These are phyloP conservation scores for Talaromyces sp. DNA, from an alignment of 2,329 filamentous ascomycete genomes.

Conservation along the genomic window DNA sequence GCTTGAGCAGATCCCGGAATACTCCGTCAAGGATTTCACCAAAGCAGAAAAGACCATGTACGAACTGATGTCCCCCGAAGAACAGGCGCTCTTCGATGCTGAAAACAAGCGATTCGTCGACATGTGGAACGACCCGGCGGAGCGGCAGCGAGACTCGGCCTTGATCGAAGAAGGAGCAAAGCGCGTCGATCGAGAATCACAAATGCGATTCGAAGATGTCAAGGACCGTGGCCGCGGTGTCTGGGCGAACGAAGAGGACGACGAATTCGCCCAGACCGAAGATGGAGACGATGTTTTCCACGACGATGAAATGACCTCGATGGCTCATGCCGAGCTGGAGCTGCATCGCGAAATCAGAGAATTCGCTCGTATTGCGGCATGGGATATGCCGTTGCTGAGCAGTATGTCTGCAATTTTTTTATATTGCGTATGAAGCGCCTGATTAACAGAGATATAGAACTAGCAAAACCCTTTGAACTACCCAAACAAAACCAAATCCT, in stretches of 20 bases:
- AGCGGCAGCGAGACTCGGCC: conserved; percentile 22
- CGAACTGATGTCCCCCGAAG: conserved; percentile 32
- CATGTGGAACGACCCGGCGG: conserved; percentile 30
- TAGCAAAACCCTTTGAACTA: conserved; percentile 78
- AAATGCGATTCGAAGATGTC: conserved; percentile 24
- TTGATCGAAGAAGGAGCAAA: conserved; percentile 28
- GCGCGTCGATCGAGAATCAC: conserved; percentile 25
- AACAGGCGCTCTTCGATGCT: conserved; percentile 30
- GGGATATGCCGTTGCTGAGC: conserved; percentile 89
- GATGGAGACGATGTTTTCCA: conserved; percentile 53
- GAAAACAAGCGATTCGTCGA: conserved; percentile 31
- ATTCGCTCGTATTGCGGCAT: conserved; percentile 79
- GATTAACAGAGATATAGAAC: conserved; percentile 50
- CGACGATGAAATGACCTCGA: conserved; percentile 75
- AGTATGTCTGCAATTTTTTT: conserved; percentile 53
- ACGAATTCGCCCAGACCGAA: conserved; percentile 41
- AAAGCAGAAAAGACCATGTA: conserved; percentile 33
- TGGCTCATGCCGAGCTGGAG: conserved; percentile 82
- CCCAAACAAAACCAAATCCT: conserved; percentile 60
- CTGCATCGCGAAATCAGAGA: conserved; percentile 82
- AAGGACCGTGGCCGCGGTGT: conserved; percentile 26
- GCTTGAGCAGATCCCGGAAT: conserved; percentile 26
- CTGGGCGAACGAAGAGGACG: conserved; percentile 41
- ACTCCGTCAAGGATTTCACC: conserved; percentile 29
- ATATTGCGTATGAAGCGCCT: not conserved